Base-by-base conservation (phyloP, 2,329 filamentous ascomycete genomes). In the Allantophomopsis lycopodina region DNA sequence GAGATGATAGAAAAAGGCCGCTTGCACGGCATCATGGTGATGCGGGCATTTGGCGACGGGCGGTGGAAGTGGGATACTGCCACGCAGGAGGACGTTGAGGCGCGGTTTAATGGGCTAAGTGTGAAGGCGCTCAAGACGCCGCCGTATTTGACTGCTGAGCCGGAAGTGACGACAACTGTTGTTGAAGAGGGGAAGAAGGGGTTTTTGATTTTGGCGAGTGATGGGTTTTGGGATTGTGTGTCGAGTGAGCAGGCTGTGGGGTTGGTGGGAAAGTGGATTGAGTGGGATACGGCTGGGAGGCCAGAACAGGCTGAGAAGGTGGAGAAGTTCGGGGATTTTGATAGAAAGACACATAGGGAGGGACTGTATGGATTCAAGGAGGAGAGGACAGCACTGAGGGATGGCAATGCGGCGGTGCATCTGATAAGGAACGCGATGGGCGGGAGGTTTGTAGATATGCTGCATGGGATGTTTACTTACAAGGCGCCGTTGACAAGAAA, bases 41-140 rank as follows among this genome's bases (percentile, higher is more conserved):
- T 77, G 1, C 66, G 79, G 5, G 78, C 75, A 0, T 83, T 85
- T 51, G 80, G 80, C n/a, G 79, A 84, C 51, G 65, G 69, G 38
- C 65, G 71, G 42, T 82, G 75, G 74, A 84, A 84, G 54, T 83
- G 76, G 74, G 54, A 69, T 4, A 51, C 66, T 12, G 61, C 67
- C 2, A 55, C 72, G 6, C 61, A 69, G 42, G 53, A 59, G 30
- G 54, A 61, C 2, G 57, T 66, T 15, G 60, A 64, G 45, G 50
- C 54, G 41, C 62, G 63, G 37, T 75, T 65, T 56, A 71, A 62
- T 51, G 71, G 68, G 18, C 37, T 15, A 8, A 41, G 30, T 8
- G 18, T 20, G 18, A 20, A 7, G 18, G 18, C 18, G 18, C 18
- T 20, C 18, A 20, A 7, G 7, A 71, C 74, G 0, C 78, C 76